These are phyloP conservation scores for Trichoderma asperellum DNA, from an alignment of 2,329 filamentous ascomycete genomes.

Conservation along the genomic window DNA sequence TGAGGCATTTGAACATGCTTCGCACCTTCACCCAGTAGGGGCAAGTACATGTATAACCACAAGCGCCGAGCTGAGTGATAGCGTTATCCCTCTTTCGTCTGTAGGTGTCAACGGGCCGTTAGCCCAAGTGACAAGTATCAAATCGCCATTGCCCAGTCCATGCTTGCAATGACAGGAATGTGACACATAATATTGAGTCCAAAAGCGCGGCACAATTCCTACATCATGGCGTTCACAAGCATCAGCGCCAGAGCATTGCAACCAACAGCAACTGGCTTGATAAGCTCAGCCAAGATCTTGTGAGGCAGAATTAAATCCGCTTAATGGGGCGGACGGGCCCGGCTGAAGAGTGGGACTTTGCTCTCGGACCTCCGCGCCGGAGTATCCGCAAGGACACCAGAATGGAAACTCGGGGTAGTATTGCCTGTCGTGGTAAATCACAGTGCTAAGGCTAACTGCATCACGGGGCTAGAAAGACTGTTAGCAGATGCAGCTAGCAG, in stretches of 20 bases:
- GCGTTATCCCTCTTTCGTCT: constrained; percentile 21
- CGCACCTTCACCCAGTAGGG: background rate
- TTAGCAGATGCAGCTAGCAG: background rate
- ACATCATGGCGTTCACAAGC: background rate
- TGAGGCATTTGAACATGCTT: background rate
- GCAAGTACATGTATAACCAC: background rate
- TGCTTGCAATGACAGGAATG: constrained; percentile 11
- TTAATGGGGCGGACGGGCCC: background rate
- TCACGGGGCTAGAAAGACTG: background rate
- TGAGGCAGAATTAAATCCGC: background rate
- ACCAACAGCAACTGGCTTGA: background rate
- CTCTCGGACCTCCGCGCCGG: constrained; percentile 3
- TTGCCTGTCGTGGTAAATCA: background rate
- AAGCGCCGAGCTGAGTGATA: constrained; percentile 17
- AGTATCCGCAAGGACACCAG: background rate
- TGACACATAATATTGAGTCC: constrained; percentile 8
- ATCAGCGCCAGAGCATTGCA: background rate
- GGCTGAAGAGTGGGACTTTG: constrained; percentile 1
- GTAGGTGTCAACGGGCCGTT: background rate
- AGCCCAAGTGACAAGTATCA: constrained; percentile 21
- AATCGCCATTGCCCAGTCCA: background rate
- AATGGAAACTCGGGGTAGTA: background rate
- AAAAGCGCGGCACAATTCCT: background rate
- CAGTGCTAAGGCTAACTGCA: constrained; percentile 4
- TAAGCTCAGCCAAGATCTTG: background rate